phyloP scores from a whole-genome alignment of 257 asterid genomes.

The Solanum megistacrolobum region DNA sequence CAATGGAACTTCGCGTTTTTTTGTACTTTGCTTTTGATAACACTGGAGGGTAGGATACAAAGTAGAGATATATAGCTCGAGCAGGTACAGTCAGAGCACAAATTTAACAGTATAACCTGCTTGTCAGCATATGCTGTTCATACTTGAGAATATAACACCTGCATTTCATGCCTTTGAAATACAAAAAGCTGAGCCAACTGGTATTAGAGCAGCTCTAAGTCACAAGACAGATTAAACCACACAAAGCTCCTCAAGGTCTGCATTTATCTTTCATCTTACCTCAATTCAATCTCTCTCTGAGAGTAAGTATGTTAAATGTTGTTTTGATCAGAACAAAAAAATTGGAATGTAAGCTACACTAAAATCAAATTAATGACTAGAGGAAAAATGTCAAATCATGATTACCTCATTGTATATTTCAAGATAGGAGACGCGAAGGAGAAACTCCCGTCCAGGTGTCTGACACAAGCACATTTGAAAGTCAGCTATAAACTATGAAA shows the following conservation, averaged over 20 bases:
- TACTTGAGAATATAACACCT: not conserved
- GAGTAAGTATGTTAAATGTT: not conserved
- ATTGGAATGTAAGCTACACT: not conserved
- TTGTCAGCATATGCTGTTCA: not conserved
- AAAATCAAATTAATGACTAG: not conserved
- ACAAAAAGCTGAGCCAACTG: not conserved
- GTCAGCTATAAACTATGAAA: slow-evolving; percentile 9
- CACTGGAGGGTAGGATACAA: not conserved
- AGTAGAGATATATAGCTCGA: not conserved
- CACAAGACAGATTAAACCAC: not conserved
- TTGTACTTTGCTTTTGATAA: not conserved
- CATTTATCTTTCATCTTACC: not conserved
- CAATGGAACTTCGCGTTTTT: not conserved
- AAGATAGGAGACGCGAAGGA: slow-evolving; percentile 76
- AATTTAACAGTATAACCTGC: not conserved
- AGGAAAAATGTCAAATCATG: not conserved
- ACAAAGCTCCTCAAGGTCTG: not conserved
- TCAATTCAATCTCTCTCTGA: not conserved
- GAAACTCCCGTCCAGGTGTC: slow-evolving; percentile 82
- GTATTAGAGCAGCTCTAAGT: not conserved
- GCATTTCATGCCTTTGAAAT: not conserved
- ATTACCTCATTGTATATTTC: slow-evolving; percentile 83
- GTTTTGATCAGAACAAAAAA: not conserved
- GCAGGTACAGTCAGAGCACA: not conserved
- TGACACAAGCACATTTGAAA: slow-evolving; percentile 17